Conservation (phyloP, 768 basidiomycete genomes). For the Collybiopsis luxurians region DNA sequence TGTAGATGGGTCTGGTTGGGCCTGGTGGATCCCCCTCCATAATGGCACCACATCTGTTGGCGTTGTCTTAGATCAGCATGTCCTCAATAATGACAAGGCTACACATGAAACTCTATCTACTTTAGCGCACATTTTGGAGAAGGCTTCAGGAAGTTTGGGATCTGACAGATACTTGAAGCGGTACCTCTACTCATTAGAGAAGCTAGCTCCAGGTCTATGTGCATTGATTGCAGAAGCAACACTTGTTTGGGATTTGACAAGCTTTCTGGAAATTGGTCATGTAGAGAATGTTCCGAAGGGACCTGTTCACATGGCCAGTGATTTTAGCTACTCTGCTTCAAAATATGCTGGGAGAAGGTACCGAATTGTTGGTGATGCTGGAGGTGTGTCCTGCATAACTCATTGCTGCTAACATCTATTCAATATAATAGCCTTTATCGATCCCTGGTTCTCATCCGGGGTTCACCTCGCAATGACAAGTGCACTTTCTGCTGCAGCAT, state of each 20-base stretch:
- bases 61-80: conserved; percentile 41
- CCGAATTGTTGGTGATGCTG: conserved; percentile 40
- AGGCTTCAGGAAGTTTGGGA: conserved; percentile 23
- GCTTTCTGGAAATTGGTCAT: too few relatives aligned
- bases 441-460: conserved; percentile 44
- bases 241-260: too few relatives aligned
- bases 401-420: not conserved
- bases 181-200: conserved; percentile 38
- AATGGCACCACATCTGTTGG: conserved; percentile 49
- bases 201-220: conserved; percentile 41
- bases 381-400: conserved; percentile 23
- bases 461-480: conserved; percentile 40
- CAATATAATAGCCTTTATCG: conserved; percentile 36
- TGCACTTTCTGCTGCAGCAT: conserved; percentile 33
- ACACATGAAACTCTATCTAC: conserved; percentile 13
- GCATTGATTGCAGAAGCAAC: conserved; percentile 26
- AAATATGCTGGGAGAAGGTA: conserved; percentile 32
- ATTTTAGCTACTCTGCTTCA: conserved; percentile 35
- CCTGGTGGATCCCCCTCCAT: conserved; percentile 55
- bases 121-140: conserved; percentile 9
- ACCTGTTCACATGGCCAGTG: conserved; percentile 19
- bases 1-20: conserved; percentile 54
- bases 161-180: conserved; percentile 41
- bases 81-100: conserved; percentile 29
- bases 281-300: too few relatives aligned